phyloP scores from a whole-genome alignment of 768 basidiomycete species.

The Dacryopinax primogenitus region DNA sequence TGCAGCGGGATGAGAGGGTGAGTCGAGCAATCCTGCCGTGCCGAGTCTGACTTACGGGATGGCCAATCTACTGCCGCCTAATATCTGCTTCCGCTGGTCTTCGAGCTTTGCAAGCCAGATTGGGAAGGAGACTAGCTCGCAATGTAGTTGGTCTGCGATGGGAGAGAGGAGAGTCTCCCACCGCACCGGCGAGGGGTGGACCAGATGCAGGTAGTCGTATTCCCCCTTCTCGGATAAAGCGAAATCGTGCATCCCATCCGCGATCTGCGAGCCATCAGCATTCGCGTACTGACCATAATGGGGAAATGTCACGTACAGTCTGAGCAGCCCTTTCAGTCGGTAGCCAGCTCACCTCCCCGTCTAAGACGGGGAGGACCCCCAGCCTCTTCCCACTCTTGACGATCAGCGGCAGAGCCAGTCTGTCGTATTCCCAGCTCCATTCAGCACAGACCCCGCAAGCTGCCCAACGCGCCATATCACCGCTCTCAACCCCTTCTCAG shows the following conservation, averaged over 20 bases:
- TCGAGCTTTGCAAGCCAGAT: slow-evolving; percentile 29
- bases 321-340: neutral
- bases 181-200: slow-evolving; percentile 33
- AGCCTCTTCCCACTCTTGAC: neutral
- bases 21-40: too few relatives aligned
- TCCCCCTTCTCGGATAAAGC: neutral
- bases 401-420: neutral
- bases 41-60: too few relatives aligned
- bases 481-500: neutral
- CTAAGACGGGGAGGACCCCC: neutral
- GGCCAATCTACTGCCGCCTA: too few relatives aligned
- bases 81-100: too few relatives aligned
- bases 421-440: neutral
- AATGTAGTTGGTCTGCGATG: slow-evolving; percentile 18
- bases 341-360: neutral
- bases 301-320: neutral
- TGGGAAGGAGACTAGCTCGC: slow-evolving; percentile 26
- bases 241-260: neutral
- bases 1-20: too few relatives aligned
- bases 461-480: neutral
- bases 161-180: slow-evolving; percentile 20
- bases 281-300: neutral
- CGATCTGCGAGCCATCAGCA: neutral
- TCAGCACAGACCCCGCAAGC: neutral
- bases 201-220: slow-evolving; percentile 24